These are phyloP conservation scores for Paracoccidioides brasiliensis DNA, from an alignment of 2,329 filamentous ascomycete species.

Conservation along the genomic window DNA sequence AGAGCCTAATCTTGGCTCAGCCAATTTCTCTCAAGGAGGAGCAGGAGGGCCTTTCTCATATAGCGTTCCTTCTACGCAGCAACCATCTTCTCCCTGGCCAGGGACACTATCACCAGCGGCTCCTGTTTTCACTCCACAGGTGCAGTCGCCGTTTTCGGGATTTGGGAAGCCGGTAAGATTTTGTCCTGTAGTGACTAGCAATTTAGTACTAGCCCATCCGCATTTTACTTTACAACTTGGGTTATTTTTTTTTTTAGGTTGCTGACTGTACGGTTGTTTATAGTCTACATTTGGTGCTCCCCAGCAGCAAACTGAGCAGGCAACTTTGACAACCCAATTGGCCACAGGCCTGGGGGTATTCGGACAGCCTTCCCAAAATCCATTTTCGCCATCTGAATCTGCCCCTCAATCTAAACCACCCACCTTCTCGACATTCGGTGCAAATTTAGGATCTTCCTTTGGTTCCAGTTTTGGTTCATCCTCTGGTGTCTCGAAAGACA, in stretches of 20 bases:
- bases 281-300: background rate
- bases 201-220: background rate
- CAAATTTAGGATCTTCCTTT: background rate
- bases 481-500: background rate
- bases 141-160: background rate
- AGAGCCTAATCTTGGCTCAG: background rate
- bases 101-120: constrained; percentile 9
- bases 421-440: constrained; percentile 3
- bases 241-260: background rate
- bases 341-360: background rate
- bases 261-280: background rate
- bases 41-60: background rate
- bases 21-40: background rate
- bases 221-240: too few relatives aligned
- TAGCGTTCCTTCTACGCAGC: background rate
- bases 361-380: background rate
- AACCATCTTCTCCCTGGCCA: background rate
- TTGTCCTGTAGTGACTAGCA: background rate
- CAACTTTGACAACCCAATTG: background rate
- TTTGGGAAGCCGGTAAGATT: background rate
- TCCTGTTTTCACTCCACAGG: constrained; percentile 7
- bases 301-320: background rate
- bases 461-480: background rate
- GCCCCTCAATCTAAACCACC: background rate
- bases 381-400: background rate